Conservation (phyloP, 768 basidiomycete species). For the Leccinum longicurvipes region DNA sequence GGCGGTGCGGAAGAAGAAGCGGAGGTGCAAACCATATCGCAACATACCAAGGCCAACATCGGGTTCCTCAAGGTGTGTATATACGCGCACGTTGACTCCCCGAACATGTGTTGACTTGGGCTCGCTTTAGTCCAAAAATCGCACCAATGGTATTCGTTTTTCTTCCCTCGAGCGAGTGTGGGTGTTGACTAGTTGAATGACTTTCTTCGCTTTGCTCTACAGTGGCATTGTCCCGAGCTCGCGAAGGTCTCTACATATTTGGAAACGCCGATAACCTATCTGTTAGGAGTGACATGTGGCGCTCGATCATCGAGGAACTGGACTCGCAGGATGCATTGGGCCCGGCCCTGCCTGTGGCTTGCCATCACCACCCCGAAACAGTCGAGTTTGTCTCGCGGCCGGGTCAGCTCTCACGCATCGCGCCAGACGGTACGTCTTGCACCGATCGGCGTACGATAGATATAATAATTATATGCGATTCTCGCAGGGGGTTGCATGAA, state of each 20-base stretch:
- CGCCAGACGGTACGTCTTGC: slow-evolving; percentile 50
- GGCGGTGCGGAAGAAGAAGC: slow-evolving; percentile 43
- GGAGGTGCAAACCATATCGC: slow-evolving; percentile 13
- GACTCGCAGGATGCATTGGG: slow-evolving; percentile 47
- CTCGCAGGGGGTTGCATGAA: slow-evolving; percentile 58
- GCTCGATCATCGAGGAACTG: slow-evolving; percentile 53
- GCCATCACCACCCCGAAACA: slow-evolving; percentile 50
- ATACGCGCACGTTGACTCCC: neutral
- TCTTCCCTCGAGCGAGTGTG: too few species aligned
- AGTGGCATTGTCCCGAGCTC: slow-evolving; percentile 73
- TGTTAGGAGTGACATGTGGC: slow-evolving; percentile 56
- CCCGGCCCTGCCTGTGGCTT: slow-evolving; percentile 51
- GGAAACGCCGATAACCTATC: slow-evolving; percentile 61
- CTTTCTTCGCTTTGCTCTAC: neutral
- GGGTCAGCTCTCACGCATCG: slow-evolving; percentile 44
- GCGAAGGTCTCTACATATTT: slow-evolving; percentile 69
- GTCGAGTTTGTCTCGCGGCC: slow-evolving; percentile 45
- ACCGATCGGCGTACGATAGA: neutral
- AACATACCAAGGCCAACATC: slow-evolving; percentile 39
- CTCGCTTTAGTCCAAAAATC: slow-evolving; percentile 46
- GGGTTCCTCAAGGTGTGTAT: slow-evolving; percentile 66
- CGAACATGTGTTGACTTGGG: neutral
- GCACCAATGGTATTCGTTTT: slow-evolving; percentile 46
- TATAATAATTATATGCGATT: neutral
- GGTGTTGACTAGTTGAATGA: neutral